Conservation (phyloP, 1,284 basidiomycete species). For the Fomitopsis pinicola region DNA sequence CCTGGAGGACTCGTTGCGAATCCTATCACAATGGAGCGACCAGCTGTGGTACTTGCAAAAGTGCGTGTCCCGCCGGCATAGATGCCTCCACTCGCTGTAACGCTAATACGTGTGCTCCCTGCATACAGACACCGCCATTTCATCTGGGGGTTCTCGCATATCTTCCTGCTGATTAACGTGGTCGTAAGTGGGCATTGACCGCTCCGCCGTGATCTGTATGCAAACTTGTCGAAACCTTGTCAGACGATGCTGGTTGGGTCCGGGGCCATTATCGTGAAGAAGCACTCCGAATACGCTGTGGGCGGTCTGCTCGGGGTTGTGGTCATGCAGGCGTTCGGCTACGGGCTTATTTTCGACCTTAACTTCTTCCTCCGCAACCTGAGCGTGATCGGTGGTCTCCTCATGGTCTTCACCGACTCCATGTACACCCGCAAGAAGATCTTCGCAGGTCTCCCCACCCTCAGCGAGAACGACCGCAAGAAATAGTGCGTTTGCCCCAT, state of each 20-base stretch:
- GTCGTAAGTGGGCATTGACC: constrained; percentile 55
- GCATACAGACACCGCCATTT: constrained; percentile 81
- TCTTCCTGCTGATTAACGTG: constrained; percentile 92
- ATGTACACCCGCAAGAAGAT: constrained; percentile 83
- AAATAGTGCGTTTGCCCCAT: constrained; percentile 76
- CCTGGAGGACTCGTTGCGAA: constrained; percentile 93
- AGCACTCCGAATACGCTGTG: constrained; percentile 86
- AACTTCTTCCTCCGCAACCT: constrained; percentile 92
- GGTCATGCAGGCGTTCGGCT: constrained; percentile 77
- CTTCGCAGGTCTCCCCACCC: constrained; percentile 88
- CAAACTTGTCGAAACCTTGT: neutral
- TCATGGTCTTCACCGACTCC: constrained; percentile 98
- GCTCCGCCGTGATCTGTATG: neutral
- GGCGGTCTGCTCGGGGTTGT: constrained; percentile 90
- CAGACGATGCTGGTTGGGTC: constrained; percentile 91
- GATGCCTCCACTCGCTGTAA: neutral
- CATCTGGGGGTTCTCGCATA: constrained; percentile 91
- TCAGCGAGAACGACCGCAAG: constrained; percentile 94
- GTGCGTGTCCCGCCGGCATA: constrained; percentile 41
- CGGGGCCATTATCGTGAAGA: constrained; percentile 84
- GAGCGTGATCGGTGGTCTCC: constrained; percentile 41
- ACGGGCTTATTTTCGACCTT: constrained; percentile 67
- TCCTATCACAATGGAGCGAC: constrained; percentile 92
- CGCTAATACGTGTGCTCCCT: neutral
- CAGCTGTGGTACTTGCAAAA: constrained; percentile 96